These are phyloP conservation scores for Phoenix roebelenii DNA, from an alignment of 176 grass and related monocot species.

Conservation along the genomic window DNA sequence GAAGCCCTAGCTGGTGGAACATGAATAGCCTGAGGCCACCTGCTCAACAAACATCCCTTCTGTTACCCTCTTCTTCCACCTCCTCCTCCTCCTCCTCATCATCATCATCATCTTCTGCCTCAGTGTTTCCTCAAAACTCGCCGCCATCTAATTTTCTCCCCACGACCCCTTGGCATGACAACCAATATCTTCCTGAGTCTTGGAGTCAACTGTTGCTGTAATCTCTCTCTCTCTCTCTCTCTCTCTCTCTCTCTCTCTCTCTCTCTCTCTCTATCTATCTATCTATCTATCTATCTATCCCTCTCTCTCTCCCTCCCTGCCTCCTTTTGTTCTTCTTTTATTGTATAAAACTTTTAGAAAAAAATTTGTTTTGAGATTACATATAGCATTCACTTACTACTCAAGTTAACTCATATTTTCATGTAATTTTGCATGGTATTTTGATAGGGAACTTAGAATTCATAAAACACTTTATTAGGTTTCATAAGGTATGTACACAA, in stretches of 20 bases:
- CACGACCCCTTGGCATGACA: constrained; percentile 22
- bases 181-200: constrained; percentile 46
- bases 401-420: no score
- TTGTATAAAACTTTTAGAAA: no score
- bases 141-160: constrained; percentile 10
- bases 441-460: no score
- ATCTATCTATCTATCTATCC: no score
- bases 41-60: neutral
- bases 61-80: neutral
- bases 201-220: constrained; percentile 82
- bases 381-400: no score
- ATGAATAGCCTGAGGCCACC: constrained; percentile 4
- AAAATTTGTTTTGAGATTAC: no score
- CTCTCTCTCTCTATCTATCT: neutral
- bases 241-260: neutral
- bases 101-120: neutral
- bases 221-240: constrained; percentile 6
- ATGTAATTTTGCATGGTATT: no score
- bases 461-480: no score
- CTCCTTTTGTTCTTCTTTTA: no score
- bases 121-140: constrained; percentile 23
- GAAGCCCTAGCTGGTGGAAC: constrained; percentile 11
- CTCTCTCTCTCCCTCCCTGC: neutral
- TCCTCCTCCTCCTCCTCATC: constrained; percentile 4
- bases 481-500: no score